Percentiles rank a stretch among this genome's conserved stretches.
Conservation (phyloP, 2,329 filamentous ascomycete species). For the Laburnicola sp. region DNA sequence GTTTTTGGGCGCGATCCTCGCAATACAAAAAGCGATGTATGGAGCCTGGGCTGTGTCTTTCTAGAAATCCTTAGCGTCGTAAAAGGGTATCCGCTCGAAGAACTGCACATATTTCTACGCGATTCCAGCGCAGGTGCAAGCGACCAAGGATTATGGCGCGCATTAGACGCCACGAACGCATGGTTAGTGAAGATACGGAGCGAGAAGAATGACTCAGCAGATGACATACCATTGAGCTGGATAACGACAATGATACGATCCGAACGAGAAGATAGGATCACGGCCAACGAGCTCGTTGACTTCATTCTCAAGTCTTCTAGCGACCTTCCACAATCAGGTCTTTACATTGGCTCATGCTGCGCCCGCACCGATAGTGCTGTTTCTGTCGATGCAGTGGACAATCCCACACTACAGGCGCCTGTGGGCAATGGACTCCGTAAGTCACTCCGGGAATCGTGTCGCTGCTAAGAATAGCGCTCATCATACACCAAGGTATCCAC, state of each 20-base stretch:
- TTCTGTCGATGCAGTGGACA: conserved; percentile 3
- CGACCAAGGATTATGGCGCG: conserved; percentile 17
- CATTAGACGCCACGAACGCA: conserved; percentile 15
- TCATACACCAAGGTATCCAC: not conserved
- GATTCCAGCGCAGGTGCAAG: conserved; percentile 8
- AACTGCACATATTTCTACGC: conserved; percentile 11
- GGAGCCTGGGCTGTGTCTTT: conserved; percentile 21
- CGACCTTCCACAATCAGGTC: not conserved
- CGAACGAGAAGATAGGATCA: conserved; percentile 3
- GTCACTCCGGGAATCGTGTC: not conserved
- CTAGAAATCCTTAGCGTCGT: conserved; percentile 20
- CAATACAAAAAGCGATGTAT: conserved; percentile 19
- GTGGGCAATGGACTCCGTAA: conserved; percentile 9
- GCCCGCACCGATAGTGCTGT: conserved; percentile 14
- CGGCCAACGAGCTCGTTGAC: conserved; percentile 4
- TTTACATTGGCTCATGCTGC: conserved; percentile 20
- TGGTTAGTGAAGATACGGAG: conserved; percentile 18
- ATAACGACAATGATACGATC: conserved; percentile 19
- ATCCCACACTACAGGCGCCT: conserved; percentile 5
- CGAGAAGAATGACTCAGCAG: conserved; percentile 16
- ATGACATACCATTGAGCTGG: conserved; percentile 22
- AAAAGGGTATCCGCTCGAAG: conserved; percentile 17
- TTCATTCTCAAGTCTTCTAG: conserved; percentile 13
- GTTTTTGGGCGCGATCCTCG: conserved; percentile 11
- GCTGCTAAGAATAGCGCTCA: not conserved